Evolutionary conservation across 202 grass and related monocot species (phyloP), one percentile per base, ranked within the genome.

Genomic region (Saccharum hybrid): DNA sequence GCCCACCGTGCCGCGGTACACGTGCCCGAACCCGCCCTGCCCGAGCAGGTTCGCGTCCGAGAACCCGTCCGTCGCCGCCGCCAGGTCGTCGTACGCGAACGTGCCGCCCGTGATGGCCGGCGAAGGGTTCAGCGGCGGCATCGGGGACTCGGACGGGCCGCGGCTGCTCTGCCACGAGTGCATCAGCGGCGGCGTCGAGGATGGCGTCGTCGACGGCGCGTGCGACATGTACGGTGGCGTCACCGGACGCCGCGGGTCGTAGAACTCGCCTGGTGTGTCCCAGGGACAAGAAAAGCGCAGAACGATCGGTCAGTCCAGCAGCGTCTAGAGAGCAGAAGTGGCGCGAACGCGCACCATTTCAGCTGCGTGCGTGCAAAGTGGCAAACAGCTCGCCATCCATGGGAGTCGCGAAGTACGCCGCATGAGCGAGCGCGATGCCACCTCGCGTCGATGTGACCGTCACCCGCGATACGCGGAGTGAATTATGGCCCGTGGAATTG

Each of bases 1-100:
- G 14, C 72, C 77, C 57, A 98, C 66, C 14, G 77, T 88, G 11
- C 94, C 94, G 76, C 63, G 88, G 76, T 94, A 97, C 33, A 97
- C 94, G 23, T 89, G 80, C 16, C 94, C 94, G 63, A 97, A 97
- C 45, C 92, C 92, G 15, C 94, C 94, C 86, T 89, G 51, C 2
- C 94, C 92, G 1, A 97, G 87, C 66, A 94, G 75, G 79, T 94
- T 97, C 3, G 79, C 82, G 0, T 89, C 86, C 63, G 92, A 80
- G 85, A 97, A 97, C 62, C 94, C 88, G 52, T 73, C 83, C 13
- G 94, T 73, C 43, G 88, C 86, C 5, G 49, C 78, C 23, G 66
- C 66, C 54, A 97, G 77, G 80, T 97, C 92, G 74, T 93, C 94
- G 76, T 91, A 97, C 57, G 39, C 71, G 80, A 86, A 90, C 61